Base-by-base conservation (phyloP, 176 grass and related monocot genomes). In the Aegilops sharonensis region DNA sequence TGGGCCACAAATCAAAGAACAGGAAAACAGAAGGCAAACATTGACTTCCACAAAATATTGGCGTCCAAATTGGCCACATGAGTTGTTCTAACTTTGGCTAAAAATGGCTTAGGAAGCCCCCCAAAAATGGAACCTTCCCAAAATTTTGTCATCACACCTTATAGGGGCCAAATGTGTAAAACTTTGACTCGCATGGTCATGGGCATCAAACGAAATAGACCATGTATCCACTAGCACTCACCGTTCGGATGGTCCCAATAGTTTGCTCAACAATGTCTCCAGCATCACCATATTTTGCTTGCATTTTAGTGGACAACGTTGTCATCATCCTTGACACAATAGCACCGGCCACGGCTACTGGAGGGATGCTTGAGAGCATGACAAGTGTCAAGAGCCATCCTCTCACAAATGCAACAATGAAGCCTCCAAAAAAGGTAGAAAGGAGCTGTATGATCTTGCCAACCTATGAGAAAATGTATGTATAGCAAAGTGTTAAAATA, bases 381-480 rank as follows among this genome's bases (percentile, higher is more conserved):
- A 98, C 95, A 78, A 98, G 89, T 57, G 95, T 24, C 35, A 95
- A 81, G 83, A 98, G 93, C 95, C 92, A 95, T 79, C 95, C 95
- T 93, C 86, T 95, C 29, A 76, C 64, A 83, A 98, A 95, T 86
- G 95, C 89, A 59, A 98, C 68, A 21, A 91, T 64, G 35, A 95
- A 98, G 31, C 93, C 95, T 21, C 89, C 95, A 75, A 95, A 54
- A 54, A 98, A 98, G 40, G 93, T 98, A 45, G 89, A 84, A 57
- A 85, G 52, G 31, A 95, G 91, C 59, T 98, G 93, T 86, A 98
- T 65, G 76, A 81, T 92, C 75, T 78, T 95, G 13, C 93, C 92
- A 75, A 90, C 91, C 95, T 98, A 87, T 78, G 78, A 83, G 30
- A 79, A 47, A 75, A 81, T 39, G 18, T 59, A 11, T 47, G 42